Evolutionary conservation across 2,329 filamentous ascomycete species (phyloP), one percentile per base, ranked within the genome.

Genomic region (Nemania abortiva): DNA sequence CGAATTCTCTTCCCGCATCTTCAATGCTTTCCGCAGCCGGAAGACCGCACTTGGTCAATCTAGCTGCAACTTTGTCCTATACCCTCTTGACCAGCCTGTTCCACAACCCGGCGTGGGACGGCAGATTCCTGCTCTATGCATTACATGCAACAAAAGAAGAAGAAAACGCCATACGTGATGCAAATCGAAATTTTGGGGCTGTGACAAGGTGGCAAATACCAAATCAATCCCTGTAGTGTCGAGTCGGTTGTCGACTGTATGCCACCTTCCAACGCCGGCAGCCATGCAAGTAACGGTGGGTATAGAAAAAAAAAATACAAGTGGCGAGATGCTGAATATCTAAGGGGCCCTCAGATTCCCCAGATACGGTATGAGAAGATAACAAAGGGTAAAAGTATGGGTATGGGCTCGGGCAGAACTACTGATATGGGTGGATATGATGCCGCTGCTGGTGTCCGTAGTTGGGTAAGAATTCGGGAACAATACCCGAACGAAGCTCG

Each of bases 401-500:
- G 20, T 6, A 24, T 11, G 15, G 7, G 9, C 42, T 10, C 31
- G 6, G 13, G 34, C 6, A 5, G n/a, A 31, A 63, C 37, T 61
- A 66, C 3, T 75, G 73, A 34, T 74, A 74, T 11, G 60, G 71
- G 13, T 73, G 73, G 49, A 45, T 59, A 13, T 58, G 56, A 45
- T 73, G 70, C 22, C 76, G 77, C 24, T 70, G 67, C 20, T 70
- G 68, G 34, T 68, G 69, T 27, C 64, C 57, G 34, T 75, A 75
- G 1, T 58, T 50, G 11, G 75, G 65, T 22, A 77, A 50, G 61
- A 88, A 91, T 73, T 91, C 89, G 20, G 92, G 92, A 4, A 95
- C 87, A 22, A 93, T 87, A 11, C 92, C 92, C 0, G 90, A 88
- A 45, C 90, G 89, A 66, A 92, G 84, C 50, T 91, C 89, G 67